phyloP scores from a whole-genome alignment of 2,329 filamentous ascomycete genomes.

The Epichloe baconii region DNA sequence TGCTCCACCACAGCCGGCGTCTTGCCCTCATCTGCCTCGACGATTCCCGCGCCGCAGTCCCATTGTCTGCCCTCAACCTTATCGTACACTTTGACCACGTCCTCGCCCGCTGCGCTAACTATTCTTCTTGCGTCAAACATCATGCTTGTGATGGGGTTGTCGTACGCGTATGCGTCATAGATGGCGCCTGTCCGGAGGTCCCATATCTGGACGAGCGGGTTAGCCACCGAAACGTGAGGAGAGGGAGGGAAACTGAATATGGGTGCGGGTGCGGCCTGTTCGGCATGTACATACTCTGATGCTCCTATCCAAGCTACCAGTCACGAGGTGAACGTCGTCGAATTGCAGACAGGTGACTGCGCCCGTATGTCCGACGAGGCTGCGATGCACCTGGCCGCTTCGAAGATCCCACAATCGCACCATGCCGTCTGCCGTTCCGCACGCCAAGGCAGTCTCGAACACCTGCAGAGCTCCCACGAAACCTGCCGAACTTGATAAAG shows the following conservation, averaged over 20 bases:
- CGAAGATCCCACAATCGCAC: slow-evolving; percentile 92
- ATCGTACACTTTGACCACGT: slow-evolving; percentile 95
- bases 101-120: slow-evolving; percentile 77
- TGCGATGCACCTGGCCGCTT: slow-evolving; percentile 93
- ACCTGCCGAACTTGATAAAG: slow-evolving; percentile 55
- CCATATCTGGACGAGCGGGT: slow-evolving; percentile 63
- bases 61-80: slow-evolving; percentile 92
- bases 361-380: slow-evolving; percentile 87
- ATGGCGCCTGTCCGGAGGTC: slow-evolving; percentile 93
- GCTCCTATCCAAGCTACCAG: slow-evolving; percentile 82
- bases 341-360: slow-evolving; percentile 92
- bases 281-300: slow-evolving; percentile 59
- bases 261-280: too few relatives aligned
- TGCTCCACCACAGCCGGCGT: slow-evolving; percentile 61
- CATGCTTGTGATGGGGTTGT: slow-evolving; percentile 84
- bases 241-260: not conserved
- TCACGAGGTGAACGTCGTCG: slow-evolving; percentile 89
- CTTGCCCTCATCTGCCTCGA: slow-evolving; percentile 52
- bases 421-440: slow-evolving; percentile 95
- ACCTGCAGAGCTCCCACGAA: slow-evolving; percentile 93
- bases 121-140: slow-evolving; percentile 92
- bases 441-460: slow-evolving; percentile 89
- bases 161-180: slow-evolving; percentile 90
- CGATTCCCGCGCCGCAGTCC: slow-evolving; percentile 81
- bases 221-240: not conserved